Conservation (phyloP, 73 alveolate genomes). For the Tetrahymena malaccensis region DNA sequence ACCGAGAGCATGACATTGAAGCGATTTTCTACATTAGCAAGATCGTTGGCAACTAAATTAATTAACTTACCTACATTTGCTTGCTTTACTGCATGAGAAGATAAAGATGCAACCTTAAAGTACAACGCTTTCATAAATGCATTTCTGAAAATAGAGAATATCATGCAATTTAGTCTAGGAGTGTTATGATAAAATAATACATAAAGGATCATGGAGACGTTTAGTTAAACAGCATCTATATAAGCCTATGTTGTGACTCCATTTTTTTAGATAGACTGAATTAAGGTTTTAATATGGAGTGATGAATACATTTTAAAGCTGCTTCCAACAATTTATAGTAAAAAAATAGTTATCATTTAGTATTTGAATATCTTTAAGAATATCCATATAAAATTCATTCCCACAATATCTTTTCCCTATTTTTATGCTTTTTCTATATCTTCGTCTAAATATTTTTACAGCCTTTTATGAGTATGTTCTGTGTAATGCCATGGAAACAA, state of each 20-base stretch:
- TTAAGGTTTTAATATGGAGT: neutral
- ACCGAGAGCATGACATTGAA: conserved; percentile 3
- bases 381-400: neutral
- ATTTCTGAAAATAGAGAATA: neutral
- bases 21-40: conserved; percentile 1
- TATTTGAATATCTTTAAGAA: neutral
- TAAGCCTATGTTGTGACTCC: neutral
- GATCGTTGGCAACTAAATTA: conserved; percentile 25
- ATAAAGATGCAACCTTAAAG: neutral
- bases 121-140: neutral
- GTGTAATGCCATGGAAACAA: neutral
- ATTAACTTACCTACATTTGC: conserved; percentile 19
- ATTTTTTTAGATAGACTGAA: neutral
- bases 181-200: neutral
- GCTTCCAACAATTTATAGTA: neutral
- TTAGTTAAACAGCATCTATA: neutral
- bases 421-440: neutral
- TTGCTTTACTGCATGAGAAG: conserved; percentile 5
- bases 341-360: neutral
- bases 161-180: neutral
- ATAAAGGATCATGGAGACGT: neutral
- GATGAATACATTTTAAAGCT: neutral
- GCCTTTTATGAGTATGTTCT: neutral
- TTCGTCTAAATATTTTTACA: neutral
- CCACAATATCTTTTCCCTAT: neutral